These are phyloP conservation scores for Agaricus bisporus DNA, from an alignment of 768 basidiomycete species.

Conservation along the genomic window DNA sequence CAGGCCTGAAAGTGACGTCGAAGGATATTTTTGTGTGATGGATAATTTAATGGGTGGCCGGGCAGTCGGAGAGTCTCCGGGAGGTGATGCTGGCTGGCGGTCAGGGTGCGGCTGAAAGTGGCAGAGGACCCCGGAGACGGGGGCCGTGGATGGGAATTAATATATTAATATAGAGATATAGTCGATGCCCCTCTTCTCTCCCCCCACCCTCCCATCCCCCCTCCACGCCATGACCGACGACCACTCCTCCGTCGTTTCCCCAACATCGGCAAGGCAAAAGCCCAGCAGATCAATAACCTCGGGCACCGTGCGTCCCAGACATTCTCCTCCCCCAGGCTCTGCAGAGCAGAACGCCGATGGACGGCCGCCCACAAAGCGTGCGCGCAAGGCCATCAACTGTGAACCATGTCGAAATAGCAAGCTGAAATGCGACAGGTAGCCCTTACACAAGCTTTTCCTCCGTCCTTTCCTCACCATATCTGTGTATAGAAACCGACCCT, in stretches of 20 bases:
- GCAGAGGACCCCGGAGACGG: conserved; percentile 3
- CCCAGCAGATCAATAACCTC: conserved; percentile 30
- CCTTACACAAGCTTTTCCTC: conserved; percentile 9
- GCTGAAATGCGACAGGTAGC: conserved; percentile 82
- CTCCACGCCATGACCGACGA: conserved; percentile 33
- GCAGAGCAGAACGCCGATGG: conserved; percentile 44
- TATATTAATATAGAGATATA: conserved; percentile 3
- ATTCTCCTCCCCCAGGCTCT: conserved; percentile 38
- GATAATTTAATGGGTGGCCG: neutral
- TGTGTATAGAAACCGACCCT: conserved; percentile 67
- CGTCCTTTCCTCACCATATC: conserved; percentile 1
- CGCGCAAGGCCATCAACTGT: conserved; percentile 85
- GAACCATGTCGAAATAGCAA: conserved; percentile 85
- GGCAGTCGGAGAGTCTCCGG: conserved; percentile 3
- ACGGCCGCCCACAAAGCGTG: conserved; percentile 72
- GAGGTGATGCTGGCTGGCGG: conserved; percentile 16
- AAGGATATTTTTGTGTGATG: no score
- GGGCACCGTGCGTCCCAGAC: conserved; percentile 43
- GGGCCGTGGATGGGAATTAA: neutral
- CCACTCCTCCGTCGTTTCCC: conserved; percentile 29
- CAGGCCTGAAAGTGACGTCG: no score
- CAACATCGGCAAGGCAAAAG: conserved; percentile 35
- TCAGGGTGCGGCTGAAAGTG: conserved; percentile 16
- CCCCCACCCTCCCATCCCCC: conserved; percentile 14
- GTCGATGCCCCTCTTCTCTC: conserved; percentile 17